Conservation (phyloP, 495 filamentous ascomycete genomes). For the Podospora pseudoanserina region DNA sequence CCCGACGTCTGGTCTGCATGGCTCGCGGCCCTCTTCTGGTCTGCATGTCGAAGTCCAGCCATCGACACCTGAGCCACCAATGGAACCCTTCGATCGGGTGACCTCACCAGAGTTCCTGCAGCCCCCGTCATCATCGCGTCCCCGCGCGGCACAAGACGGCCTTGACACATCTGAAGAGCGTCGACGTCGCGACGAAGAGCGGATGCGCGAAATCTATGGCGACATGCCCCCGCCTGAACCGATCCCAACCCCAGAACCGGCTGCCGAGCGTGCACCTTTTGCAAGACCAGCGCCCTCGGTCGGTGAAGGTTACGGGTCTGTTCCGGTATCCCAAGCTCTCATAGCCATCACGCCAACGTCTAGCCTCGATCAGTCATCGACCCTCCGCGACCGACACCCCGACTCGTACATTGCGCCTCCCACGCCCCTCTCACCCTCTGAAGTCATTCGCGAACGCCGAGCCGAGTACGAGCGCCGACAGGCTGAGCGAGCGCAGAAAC, state of each 20-base stretch:
- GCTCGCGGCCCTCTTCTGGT: conserved; percentile 14
- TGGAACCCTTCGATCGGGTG: conserved; percentile 5
- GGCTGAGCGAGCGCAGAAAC: neutral
- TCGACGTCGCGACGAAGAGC: conserved; percentile 45
- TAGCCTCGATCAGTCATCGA: neutral
- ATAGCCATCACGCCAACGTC: neutral
- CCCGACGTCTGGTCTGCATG: neutral
- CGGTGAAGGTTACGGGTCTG: neutral
- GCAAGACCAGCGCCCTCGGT: neutral
- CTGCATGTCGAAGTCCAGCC: conserved; percentile 22
- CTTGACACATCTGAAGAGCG: conserved; percentile 32
- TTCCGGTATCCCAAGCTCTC: conserved; percentile 6
- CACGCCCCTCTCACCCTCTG: conserved; percentile 25
- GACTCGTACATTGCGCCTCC: conserved; percentile 29
- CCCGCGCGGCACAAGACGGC: conserved; percentile 16
- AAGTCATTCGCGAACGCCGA: conserved; percentile 20
- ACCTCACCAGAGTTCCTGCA: conserved; percentile 10
- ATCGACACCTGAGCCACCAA: conserved; percentile 9
- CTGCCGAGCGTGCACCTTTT: conserved; percentile 5
- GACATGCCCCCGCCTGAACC: conserved; percentile 29
- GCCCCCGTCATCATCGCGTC: neutral
- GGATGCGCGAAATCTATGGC: conserved; percentile 54
- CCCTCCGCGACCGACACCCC: conserved; percentile 23
- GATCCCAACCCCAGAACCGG: conserved; percentile 2
- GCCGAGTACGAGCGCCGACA: conserved; percentile 4